These are phyloP conservation scores for Hebeloma cylindrosporum DNA, from an alignment of 768 basidiomycete genomes.

Conservation along the genomic window DNA sequence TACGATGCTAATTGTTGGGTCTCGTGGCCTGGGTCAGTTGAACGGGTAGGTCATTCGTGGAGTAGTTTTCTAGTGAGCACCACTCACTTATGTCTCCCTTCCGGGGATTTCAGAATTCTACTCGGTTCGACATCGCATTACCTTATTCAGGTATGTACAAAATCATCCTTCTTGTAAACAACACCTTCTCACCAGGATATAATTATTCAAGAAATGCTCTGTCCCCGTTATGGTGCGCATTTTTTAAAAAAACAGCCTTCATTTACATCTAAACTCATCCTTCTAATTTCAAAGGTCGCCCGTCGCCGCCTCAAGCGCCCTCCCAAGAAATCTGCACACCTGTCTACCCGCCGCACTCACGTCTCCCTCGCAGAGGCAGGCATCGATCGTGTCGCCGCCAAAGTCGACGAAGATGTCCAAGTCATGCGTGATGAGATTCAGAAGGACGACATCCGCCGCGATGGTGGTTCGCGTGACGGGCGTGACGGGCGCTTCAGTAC, in stretches of 20 bases:
- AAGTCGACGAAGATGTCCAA: conserved; percentile 84
- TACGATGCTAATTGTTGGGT: conserved; percentile 92
- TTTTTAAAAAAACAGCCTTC: conserved; percentile 1
- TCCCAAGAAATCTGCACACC: conserved; percentile 75
- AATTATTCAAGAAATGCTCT: conserved; percentile 69
- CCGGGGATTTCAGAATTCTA: conserved; percentile 83
- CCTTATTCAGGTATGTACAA: conserved; percentile 65
- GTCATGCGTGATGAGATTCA: conserved; percentile 77
- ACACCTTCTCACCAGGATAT: conserved; percentile 1
- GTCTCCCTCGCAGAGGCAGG: conserved; percentile 86
- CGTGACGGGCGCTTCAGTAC: conserved; percentile 26
- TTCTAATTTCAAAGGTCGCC: conserved; percentile 49
- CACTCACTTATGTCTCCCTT: background rate
- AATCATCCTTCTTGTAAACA: background rate
- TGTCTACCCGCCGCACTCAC: conserved; percentile 76
- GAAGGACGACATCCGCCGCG: conserved; percentile 57
- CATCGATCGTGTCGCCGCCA: conserved; percentile 84
- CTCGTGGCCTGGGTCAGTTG: conserved; percentile 83
- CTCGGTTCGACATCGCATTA: conserved; percentile 96
- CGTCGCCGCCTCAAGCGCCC: conserved; percentile 89
- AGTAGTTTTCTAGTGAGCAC: background rate
- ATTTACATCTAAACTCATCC: background rate
- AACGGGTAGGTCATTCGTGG: conserved; percentile 65
- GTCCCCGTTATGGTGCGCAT: conserved; percentile 84
- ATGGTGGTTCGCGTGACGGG: conserved; percentile 35